Base-by-base conservation (phyloP, 2,329 filamentous ascomycete genomes). In the Pseudonectria buxi region DNA sequence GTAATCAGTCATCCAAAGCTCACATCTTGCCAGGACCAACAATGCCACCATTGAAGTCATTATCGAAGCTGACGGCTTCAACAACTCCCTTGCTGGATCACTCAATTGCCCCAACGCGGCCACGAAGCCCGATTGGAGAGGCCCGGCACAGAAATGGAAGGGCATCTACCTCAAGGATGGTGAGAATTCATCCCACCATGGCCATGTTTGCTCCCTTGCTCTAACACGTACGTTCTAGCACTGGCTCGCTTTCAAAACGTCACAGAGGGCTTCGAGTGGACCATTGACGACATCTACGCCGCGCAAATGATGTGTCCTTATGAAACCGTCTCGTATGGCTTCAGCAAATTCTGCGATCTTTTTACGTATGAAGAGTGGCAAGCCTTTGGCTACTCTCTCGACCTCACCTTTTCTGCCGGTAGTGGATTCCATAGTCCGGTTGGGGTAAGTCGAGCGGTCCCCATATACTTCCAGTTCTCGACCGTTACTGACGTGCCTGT, bases 331-430 rank as follows among this genome's bases (percentile, higher is more conserved):
- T 78, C 81, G 1, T 79, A 83, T 40, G 84, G 84, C 14, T 88
- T 78, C 63, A 85, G 80, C 46, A 70, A 69, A 9, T 89, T 85
- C 64, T 89, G 84, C 53, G 65, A 76, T 15, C 68, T 89, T 4
- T 89, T 88, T 55, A 86, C 77, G 1, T 85, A 81, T 46, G 68
- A 80, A 14, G 84, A 89, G 54, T 89, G 83, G 83, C 61, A 75
- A 32, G 75, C 71, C 26, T 88, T 82, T 51, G 78, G 80, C 37
- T 89, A 89, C 59, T 73, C 74, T 4, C 67, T 82, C 37, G 84
- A 88, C 45, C 65, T 88, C 25, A 59, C 55, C 24, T 88, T 85
- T 49, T 67, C 75, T 10, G 78, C 76, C 7, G 69, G 70, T 40
- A 71, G 69, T 35, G 77, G 67, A 3, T 84, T 83, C 54, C 71